phyloP scores from a whole-genome alignment of 2,329 filamentous ascomycete species.

The Didymella arachidicola region DNA sequence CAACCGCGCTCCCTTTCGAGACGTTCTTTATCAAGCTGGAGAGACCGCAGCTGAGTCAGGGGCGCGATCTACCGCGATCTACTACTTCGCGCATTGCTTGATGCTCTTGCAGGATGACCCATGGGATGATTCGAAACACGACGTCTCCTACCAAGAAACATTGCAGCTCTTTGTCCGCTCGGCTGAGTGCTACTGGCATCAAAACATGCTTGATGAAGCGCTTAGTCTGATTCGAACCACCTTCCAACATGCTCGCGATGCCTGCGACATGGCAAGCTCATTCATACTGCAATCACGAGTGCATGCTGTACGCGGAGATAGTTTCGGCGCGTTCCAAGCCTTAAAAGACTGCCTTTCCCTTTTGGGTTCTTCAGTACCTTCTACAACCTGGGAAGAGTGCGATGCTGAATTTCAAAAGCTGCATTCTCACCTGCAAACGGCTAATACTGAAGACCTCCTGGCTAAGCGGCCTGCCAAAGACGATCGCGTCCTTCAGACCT shows the following conservation, averaged over 20 bases:
- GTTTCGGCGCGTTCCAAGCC: slow-evolving; percentile 70
- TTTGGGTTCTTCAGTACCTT: slow-evolving; percentile 72
- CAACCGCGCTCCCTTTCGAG: slow-evolving; percentile 71
- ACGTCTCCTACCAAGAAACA: slow-evolving; percentile 87
- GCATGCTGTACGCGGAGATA: slow-evolving; percentile 76
- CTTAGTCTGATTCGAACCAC: slow-evolving; percentile 73
- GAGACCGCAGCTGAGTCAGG: slow-evolving; percentile 81
- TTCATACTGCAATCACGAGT: slow-evolving; percentile 85
- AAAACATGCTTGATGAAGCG: slow-evolving; percentile 74
- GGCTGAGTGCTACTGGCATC: slow-evolving; percentile 83
- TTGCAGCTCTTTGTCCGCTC: slow-evolving; percentile 73
- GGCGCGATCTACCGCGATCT: slow-evolving; percentile 80
- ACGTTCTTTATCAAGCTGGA: slow-evolving; percentile 80
- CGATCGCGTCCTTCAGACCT: slow-evolving; percentile 65
- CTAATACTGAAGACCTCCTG: slow-evolving; percentile 62
- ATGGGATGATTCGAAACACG: slow-evolving; percentile 74
- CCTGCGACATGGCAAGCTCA: slow-evolving; percentile 82
- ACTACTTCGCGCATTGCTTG: slow-evolving; percentile 80
- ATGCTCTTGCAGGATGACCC: slow-evolving; percentile 79
- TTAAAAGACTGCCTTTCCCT: slow-evolving; percentile 72
- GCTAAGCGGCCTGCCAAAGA: slow-evolving; percentile 48
- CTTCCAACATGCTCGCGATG: slow-evolving; percentile 72
- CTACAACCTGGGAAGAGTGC: slow-evolving; percentile 76
- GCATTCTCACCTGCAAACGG: slow-evolving; percentile 39
- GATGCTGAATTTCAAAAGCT: slow-evolving; percentile 73